Evolutionary conservation across 2,329 filamentous ascomycete species (phyloP).

Genomic region (Grosmannia serpens): DNA sequence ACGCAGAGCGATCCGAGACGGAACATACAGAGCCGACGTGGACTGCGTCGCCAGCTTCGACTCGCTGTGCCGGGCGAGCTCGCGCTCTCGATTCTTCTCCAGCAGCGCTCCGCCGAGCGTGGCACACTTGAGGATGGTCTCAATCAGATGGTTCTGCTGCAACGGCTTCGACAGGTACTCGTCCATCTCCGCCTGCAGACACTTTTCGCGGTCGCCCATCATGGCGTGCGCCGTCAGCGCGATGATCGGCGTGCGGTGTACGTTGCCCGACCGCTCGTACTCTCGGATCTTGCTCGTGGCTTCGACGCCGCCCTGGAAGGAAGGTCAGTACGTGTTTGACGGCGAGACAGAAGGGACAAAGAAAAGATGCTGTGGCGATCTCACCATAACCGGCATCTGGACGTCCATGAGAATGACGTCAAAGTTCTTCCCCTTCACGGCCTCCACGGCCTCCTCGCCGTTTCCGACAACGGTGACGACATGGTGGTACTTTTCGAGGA

Average conservation of each 20-base stretch:
- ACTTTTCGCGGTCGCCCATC: slow-evolving; percentile 96
- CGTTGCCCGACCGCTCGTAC: slow-evolving; percentile 72
- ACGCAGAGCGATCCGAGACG: slow-evolving; percentile 30
- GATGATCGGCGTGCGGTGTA: slow-evolving; percentile 85
- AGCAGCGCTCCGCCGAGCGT: slow-evolving; percentile 77
- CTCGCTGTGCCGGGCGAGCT: slow-evolving; percentile 29
- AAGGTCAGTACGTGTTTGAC: slow-evolving; percentile 4
- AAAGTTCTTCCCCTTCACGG: slow-evolving; percentile 84
- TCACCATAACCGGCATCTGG: slow-evolving; percentile 98
- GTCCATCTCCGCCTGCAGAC: slow-evolving; percentile 98
- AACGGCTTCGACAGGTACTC: slow-evolving; percentile 79
- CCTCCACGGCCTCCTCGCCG: slow-evolving; percentile 82
- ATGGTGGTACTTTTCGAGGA: slow-evolving; percentile 92
- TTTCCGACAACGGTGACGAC: slow-evolving; percentile 90
- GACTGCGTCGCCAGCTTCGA: slow-evolving; percentile 16
- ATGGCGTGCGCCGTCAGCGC: slow-evolving; percentile 96
- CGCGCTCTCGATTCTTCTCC: slow-evolving; percentile 59
- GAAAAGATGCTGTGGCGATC: too few relatives aligned
- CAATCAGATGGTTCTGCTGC: slow-evolving; percentile 17
- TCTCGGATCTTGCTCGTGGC: slow-evolving; percentile 93
- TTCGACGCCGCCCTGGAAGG: slow-evolving; percentile 74
- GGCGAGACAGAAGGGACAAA: slow-evolving; percentile 21
- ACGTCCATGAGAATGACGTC: slow-evolving; percentile 99
- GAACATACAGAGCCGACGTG: background rate
- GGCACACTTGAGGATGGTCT: slow-evolving; percentile 76